These are phyloP conservation scores for Rosellinia necatrix DNA, from an alignment of 2,329 filamentous ascomycete genomes.

Conservation along the genomic window DNA sequence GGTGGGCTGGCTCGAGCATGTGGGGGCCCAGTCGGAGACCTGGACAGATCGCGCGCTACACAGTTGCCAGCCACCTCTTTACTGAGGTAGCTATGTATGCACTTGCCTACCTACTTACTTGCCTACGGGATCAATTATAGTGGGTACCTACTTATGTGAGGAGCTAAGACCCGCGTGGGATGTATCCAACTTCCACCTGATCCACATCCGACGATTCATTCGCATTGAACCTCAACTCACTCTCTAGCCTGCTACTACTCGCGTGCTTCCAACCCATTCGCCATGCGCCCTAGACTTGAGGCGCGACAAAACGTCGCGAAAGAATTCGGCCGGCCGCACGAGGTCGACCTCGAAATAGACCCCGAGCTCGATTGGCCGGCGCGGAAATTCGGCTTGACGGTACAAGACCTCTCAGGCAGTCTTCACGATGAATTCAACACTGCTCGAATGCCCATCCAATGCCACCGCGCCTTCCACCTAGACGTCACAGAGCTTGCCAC, in stretches of 20 bases:
- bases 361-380: not conserved
- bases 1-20: no score
- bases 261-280: not conserved
- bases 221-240: not conserved
- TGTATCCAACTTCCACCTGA: no score
- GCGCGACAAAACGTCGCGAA: not conserved
- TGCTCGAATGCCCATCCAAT: constrained; percentile 3
- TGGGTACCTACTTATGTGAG: no score
- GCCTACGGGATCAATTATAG: no score
- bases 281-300: not conserved
- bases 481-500: constrained; percentile 5
- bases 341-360: not conserved
- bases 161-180: no score
- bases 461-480: not conserved
- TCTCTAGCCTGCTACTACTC: not conserved
- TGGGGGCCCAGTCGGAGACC: no score
- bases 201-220: no score
- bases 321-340: not conserved
- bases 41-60: no score
- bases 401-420: not conserved
- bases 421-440: constrained; percentile 13
- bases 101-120: no score
- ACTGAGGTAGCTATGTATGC: no score
- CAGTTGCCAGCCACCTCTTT: no score
- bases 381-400: not conserved